Percentiles rank a stretch among this genome's conserved stretches.
phyloP scores from a whole-genome alignment of 495 filamentous ascomycete species.

The Corynascus novoguineensis region DNA sequence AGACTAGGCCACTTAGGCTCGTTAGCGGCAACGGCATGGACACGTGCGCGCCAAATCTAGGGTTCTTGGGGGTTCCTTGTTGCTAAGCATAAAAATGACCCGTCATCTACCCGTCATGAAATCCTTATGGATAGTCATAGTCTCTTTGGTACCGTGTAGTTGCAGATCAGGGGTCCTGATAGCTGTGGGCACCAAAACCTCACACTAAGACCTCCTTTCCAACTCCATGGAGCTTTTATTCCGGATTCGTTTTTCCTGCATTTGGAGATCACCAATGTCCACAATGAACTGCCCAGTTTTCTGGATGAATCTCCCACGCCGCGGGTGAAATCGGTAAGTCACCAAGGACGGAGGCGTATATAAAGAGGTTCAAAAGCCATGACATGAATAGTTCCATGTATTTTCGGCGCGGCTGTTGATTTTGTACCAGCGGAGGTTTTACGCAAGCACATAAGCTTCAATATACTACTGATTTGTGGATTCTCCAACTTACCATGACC shows the following conservation, averaged over 20 bases:
- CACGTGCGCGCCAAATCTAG: neutral
- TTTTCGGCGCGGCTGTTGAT: no score
- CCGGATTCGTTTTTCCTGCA: no score
- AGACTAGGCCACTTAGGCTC: neutral
- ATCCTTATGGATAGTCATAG: no score
- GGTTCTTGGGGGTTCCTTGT: no score
- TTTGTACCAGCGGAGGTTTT: neutral
- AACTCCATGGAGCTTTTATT: no score
- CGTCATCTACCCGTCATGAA: no score
- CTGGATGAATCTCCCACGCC: neutral
- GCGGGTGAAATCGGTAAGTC: neutral
- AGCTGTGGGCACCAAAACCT: no score
- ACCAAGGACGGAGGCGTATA: neutral
- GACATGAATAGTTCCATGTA: neutral
- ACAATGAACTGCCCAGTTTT: no score
- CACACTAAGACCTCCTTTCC: no score
- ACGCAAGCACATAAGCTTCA: neutral
- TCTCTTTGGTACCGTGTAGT: no score
- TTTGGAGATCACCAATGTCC: neutral
- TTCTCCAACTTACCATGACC: neutral
- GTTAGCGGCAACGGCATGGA: constrained; percentile 2
- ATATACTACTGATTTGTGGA: neutral
- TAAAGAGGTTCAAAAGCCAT: neutral
- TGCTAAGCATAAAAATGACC: neutral
- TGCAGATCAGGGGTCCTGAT: no score